Evolutionary conservation across 805 yeast genomes (phyloP), one percentile per base, ranked within the genome.

Genomic region (Wickerhamiella hasegawae): DNA sequence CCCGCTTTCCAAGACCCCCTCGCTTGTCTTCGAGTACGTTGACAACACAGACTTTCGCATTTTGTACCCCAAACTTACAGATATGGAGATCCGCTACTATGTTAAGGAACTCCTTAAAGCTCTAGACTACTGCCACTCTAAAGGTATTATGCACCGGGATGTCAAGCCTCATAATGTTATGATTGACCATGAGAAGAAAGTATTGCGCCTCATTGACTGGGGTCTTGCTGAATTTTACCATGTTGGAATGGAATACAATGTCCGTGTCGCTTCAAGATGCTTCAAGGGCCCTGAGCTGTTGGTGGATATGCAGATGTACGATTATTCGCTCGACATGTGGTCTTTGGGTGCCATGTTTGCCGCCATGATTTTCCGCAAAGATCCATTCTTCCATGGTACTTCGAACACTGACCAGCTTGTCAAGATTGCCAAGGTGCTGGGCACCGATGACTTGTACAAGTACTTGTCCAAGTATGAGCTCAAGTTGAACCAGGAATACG

Each of bases 61-160:
- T 10, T 63, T 85, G 44, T 85, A 84, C 57, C 93, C 94, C 18
- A 73, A 75, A 35, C 76, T 85, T 48, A 65, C 73, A 16, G 73
- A 76, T 47, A 57, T 60, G 35, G 95, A 85, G 53, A 76, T 84
- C 45, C 71, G 82, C 45, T 82, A 58, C 59, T 85, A 85, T 58
- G 81, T 85, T 71, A 73, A 66, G 44, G 90, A 84, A 58, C 63
- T 85, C 44, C 65, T 85, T 48, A 68, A 64, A 38, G 95, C 95
- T 0, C 65, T 85, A 43, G 92, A 85, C 59, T 84, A 69, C 56
- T 76, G 82, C 36, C 96, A 85, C 60, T 78, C 92, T 4, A 79
- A 79, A 76, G 96, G 96, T 25, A 82, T 85, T 44, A 83, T 83
- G 77, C 95, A 83, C 57, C 66, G 95, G 53, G 95, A 83, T 57